Percentiles rank a stretch among this genome's conserved stretches.
Evolutionary conservation across 2,329 filamentous ascomycete species (phyloP).

Genomic region (Berkeleyomyces rouxiae): DNA sequence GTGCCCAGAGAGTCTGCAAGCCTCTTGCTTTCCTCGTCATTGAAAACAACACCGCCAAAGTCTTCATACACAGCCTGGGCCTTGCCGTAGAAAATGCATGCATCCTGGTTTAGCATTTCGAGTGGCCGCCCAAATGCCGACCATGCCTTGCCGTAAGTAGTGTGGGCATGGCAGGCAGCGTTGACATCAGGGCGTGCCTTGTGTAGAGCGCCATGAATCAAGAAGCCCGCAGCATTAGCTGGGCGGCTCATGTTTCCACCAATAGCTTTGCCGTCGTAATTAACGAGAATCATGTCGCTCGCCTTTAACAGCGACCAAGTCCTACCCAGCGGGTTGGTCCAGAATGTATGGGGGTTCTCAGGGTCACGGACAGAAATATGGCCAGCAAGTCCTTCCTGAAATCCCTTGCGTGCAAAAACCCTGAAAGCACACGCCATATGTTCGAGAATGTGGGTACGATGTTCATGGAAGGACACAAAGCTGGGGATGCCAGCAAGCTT

Average conservation of each 20-base stretch:
- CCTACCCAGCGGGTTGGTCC: constrained; percentile 41
- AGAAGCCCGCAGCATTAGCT: constrained; percentile 50
- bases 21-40: constrained; percentile 43
- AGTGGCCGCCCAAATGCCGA: constrained; percentile 42
- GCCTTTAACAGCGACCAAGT: constrained; percentile 51
- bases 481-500: constrained; percentile 8
- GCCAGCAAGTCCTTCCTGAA: constrained; percentile 29
- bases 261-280: constrained; percentile 39
- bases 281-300: constrained; percentile 49
- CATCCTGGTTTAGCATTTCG: constrained; percentile 53
- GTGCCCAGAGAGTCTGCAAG: constrained; percentile 45
- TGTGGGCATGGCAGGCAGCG: constrained; percentile 51
- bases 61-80: constrained; percentile 46
- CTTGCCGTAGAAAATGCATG: constrained; percentile 40
- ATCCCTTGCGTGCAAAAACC: constrained; percentile 30
- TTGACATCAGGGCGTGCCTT: constrained; percentile 45
- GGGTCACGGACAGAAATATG: constrained; percentile 29
- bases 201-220: constrained; percentile 51
- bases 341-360: constrained; percentile 22
- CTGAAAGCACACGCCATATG: constrained; percentile 31
- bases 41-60: constrained; percentile 32
- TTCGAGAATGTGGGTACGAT: constrained; percentile 23
- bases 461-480: constrained; percentile 16
- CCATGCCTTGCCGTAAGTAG: constrained; percentile 47
- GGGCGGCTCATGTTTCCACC: constrained; percentile 39